These are phyloP conservation scores for Candida arabinofermentans DNA, from an alignment of 805 yeast genomes.

Conservation along the genomic window DNA sequence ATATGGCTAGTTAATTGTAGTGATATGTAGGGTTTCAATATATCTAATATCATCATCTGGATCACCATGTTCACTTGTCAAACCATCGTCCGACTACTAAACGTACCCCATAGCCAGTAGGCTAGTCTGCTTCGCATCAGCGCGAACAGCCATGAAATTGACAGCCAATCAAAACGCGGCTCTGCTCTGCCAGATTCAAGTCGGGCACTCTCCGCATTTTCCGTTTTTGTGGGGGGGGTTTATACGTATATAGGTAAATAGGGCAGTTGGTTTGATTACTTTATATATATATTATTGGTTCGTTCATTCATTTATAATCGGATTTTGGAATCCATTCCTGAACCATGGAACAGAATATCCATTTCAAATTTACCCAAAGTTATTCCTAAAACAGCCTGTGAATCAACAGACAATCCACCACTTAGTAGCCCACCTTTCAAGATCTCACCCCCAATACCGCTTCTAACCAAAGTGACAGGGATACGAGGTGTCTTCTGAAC, in stretches of 20 bases:
- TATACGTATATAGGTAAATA: not conserved
- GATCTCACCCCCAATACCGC: constrained; percentile 45
- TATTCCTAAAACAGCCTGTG: constrained; percentile 40
- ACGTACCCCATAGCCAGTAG: too few species aligned
- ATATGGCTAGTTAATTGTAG: not conserved
- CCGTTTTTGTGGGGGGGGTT: not conserved
- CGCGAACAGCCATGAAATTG: not conserved
- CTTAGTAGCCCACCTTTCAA: constrained; percentile 43
- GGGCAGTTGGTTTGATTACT: not conserved
- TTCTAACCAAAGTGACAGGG: constrained; percentile 41
- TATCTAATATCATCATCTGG: too few species aligned
- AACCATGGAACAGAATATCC: constrained; percentile 43
- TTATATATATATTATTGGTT: not conserved
- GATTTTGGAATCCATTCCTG: constrained; percentile 39
- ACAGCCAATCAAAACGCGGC: not conserved
- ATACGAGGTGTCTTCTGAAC: constrained; percentile 44
- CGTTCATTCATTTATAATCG: constrained; percentile 12
- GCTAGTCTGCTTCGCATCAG: too few species aligned
- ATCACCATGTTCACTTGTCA: not conserved
- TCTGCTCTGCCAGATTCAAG: constrained; percentile 1
- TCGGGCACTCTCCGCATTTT: constrained; percentile 1
- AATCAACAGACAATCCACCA: constrained; percentile 46
- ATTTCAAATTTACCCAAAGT: constrained; percentile 37
- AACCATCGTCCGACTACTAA: too few species aligned
- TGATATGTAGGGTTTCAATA: not conserved